A percentile compares a stretch with the other conserved stretches of the same genome.
These are phyloP conservation scores for Podila minutissima DNA, from an alignment of 192 early-diverging fungal genomes.

Conservation along the genomic window DNA sequence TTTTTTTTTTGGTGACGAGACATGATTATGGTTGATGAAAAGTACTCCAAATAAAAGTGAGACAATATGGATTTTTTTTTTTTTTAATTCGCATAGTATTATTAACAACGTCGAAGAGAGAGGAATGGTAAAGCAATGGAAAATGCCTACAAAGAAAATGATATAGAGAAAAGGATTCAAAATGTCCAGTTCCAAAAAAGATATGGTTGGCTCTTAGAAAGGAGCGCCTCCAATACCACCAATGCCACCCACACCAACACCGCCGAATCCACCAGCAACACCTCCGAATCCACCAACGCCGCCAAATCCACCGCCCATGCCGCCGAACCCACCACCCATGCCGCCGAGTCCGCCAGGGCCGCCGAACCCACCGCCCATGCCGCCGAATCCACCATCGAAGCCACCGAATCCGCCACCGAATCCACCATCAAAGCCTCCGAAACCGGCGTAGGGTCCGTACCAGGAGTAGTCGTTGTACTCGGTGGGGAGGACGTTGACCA, in stretches of 20 bases:
- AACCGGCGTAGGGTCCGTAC: neutral
- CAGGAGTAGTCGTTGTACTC: conserved; percentile 15
- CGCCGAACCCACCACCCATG: neutral
- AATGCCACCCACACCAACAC: neutral
- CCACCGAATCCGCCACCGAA: neutral
- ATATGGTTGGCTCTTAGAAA: neutral
- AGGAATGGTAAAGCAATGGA: no score
- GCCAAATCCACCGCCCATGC: no score
- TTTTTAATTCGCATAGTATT: neutral
- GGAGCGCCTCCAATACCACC: neutral
- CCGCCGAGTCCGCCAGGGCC: neutral
- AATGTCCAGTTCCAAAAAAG: no score
- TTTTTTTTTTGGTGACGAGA: no score
- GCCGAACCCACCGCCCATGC: no score
- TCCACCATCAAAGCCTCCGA: neutral
- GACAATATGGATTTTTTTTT: neutral
- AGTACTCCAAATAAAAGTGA: neutral
- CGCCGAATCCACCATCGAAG: neutral
- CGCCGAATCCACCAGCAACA: neutral
- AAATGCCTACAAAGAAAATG: neutral
- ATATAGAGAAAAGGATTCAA: neutral
- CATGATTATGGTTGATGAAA: no score
- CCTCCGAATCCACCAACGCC: neutral
- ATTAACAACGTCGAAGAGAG: no score
- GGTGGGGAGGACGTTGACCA: conserved; percentile 16